Conservation (phyloP, 192 early-diverging fungal genomes). For the Coemansia sp. region DNA sequence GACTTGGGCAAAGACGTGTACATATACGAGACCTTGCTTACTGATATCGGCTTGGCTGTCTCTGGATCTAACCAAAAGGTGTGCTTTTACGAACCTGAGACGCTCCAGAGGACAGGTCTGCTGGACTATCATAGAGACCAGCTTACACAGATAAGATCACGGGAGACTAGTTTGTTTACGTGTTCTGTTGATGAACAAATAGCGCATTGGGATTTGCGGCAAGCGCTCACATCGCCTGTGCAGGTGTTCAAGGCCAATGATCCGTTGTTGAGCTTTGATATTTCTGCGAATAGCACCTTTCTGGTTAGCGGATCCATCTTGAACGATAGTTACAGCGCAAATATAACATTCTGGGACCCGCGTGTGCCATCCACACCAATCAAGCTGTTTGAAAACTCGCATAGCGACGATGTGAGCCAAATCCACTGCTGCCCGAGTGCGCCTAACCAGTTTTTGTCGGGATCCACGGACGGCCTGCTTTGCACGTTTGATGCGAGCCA, state of each 20-base stretch:
- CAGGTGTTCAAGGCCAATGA: slow-evolving; percentile 27
- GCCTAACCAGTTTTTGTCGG: slow-evolving; percentile 61
- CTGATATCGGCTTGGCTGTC: slow-evolving; percentile 32
- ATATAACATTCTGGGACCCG: slow-evolving; percentile 26
- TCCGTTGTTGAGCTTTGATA: slow-evolving; percentile 61
- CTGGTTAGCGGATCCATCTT: slow-evolving; percentile 37
- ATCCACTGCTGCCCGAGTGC: slow-evolving; percentile 65
- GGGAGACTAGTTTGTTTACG: slow-evolving; percentile 57
- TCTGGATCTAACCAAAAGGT: slow-evolving; percentile 65
- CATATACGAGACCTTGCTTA: slow-evolving; percentile 38
- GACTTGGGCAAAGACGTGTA: slow-evolving; percentile 26
- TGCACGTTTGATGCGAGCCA: slow-evolving; percentile 72
- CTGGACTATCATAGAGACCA: slow-evolving; percentile 61
- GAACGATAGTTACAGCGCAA: slow-evolving; percentile 51
- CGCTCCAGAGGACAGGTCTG: slow-evolving; percentile 48
- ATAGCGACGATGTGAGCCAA: slow-evolving; percentile 78
- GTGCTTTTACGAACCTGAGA: slow-evolving; percentile 62
- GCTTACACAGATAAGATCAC: slow-evolving; percentile 63
- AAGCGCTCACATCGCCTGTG: slow-evolving; percentile 21
- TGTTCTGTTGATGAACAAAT: slow-evolving; percentile 66
- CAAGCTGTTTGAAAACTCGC: slow-evolving; percentile 59
- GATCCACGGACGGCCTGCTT: slow-evolving; percentile 74
- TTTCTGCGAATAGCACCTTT: slow-evolving; percentile 27
- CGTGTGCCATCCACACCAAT: slow-evolving; percentile 21
- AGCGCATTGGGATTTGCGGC: slow-evolving; percentile 70